phyloP scores from a whole-genome alignment of 192 early-diverging fungal species.

The Entophlyctis luteolus region DNA sequence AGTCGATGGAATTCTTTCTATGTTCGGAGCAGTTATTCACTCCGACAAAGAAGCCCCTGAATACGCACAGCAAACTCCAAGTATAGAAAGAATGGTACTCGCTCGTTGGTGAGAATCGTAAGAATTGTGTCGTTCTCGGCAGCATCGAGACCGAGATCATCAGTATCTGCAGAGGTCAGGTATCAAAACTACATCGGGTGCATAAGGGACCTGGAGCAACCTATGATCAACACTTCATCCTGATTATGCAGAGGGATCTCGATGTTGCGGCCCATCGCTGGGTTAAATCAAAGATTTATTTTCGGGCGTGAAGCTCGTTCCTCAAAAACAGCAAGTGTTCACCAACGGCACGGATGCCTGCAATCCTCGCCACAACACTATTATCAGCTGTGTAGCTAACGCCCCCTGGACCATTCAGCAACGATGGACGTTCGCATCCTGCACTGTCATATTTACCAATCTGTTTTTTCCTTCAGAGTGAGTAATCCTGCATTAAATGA shows the following conservation, averaged over 20 bases:
- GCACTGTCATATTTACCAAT: not conserved
- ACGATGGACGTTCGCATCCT: not conserved
- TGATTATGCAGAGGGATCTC: conserved; percentile 8
- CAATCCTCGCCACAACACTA: conserved; percentile 1
- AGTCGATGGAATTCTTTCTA: conserved; percentile 11
- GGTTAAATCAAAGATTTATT: no score
- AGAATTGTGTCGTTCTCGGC: conserved; percentile 53
- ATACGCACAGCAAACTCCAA: conserved; percentile 62
- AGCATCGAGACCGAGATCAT: conserved; percentile 50
- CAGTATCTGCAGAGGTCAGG: conserved; percentile 35
- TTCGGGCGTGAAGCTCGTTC: no score
- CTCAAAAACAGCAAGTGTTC: conserved; percentile 14
- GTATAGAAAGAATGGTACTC: conserved; percentile 60
- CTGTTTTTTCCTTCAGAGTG: not conserved
- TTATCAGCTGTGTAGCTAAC: not conserved
- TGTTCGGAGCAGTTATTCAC: not conserved
- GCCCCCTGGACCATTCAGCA: not conserved
- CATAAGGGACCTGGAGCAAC: not conserved
- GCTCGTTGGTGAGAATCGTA: conserved; percentile 67
- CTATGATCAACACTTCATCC: conserved; percentile 16
- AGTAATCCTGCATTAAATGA: not conserved
- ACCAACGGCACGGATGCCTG: conserved; percentile 6
- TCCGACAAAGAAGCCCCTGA: not conserved
- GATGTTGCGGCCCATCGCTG: conserved; percentile 11
- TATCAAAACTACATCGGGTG: not conserved